Base-by-base conservation (phyloP, 371 early-diverging fungal genomes). In the Lichtheimia ramosa region DNA sequence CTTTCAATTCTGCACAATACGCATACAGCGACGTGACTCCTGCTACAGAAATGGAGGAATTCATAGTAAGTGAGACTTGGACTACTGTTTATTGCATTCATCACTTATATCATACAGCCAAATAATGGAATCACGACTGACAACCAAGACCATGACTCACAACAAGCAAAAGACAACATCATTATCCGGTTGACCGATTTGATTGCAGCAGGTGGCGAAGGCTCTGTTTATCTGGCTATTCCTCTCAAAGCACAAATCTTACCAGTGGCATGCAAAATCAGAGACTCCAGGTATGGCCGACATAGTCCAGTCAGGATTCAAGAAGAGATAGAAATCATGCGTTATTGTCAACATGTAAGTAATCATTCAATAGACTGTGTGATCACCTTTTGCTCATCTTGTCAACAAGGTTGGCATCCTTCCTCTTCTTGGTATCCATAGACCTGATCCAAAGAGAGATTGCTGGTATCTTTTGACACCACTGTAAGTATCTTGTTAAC, bases 231-330 rank as follows among this genome's bases (percentile, higher is more conserved):
- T 7, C 34, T 28, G 20, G 57, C 48, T 1, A 15, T 48, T 3
- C 48, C 48, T 21, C 5, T 24, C 18, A 27, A 43, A 14, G 23
- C 24, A 18, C 48, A n/a, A 5, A 14, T 5, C 0, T 48, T 14
- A 16, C 60, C 51, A 2, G 12, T 59, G 14, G 60, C 53, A 24
- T 59, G 60, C 41, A 59, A 59, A 28, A 13, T 59, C 15, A 42
- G 24, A 1, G 13, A n/a, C 18, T 41, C 18, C 41, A 8, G 8
- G 27, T 28, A 6, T 2, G 34, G 1, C 18, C 0, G 48, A 23
- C 20, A 28, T n/a, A 14, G 16, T 3, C 13, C 20, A 15, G 7
- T 5, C 25, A 8, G 18, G 24, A 12, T 25, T 8, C 15, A 16
- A 27, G 24, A 41, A 14, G 60, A 59, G 28, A 24, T 59, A 0